Evolutionary conservation across 768 basidiomycete genomes (phyloP), one percentile per base, ranked within the genome.

Genomic region (Glaciozyma martinii): DNA sequence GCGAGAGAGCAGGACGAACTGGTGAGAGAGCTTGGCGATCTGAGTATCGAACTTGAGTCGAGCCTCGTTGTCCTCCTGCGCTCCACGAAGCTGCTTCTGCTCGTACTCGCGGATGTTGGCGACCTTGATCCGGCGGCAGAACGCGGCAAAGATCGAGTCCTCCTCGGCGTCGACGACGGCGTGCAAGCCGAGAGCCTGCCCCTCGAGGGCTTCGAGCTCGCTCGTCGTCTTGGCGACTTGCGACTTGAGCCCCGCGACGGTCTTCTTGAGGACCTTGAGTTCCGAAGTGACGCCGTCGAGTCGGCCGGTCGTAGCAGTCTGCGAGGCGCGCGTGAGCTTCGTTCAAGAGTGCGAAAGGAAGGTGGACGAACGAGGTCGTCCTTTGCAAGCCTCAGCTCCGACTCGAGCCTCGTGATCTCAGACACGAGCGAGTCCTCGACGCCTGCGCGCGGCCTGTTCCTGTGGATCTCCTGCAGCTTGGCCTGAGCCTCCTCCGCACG

Each of bases 21-120:
- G 88, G 77, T 93, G 89, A 3, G 82, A 84, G 62, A 97, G 78
- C 13, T 93, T 82, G 0, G 87, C 86, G 65, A 93, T 87, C 42
- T 67, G 90, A 7, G 85, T 88, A 68, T 91, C 86, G 70, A 84
- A 94, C 55, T 86, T 82, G 69, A 92, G 77, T 63, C 89, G 79
- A 12, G 88, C 88, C 71, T 88, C 89, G 73, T 84, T 88, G 76
- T 91, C 90, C 71, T 89, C 88, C 76, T 91, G 86, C 0, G 89
- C 90, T 29, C 89, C 83, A 75, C 86, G 88, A 37, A 97, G 79
- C 73, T 94, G 90, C 27, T 87, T 84, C 74, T 90, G 88, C 76
- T 98, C 94, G 74, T 93, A 99, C 71, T 93, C 90, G 32, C 93
- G 84, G 67, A 99, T 90, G 76, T 85, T 85, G 21, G 78, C 75